A percentile compares a stretch with the other conserved stretches of the same genome.
phyloP scores from a whole-genome alignment of 768 basidiomycete species.

The Panus rudis region DNA sequence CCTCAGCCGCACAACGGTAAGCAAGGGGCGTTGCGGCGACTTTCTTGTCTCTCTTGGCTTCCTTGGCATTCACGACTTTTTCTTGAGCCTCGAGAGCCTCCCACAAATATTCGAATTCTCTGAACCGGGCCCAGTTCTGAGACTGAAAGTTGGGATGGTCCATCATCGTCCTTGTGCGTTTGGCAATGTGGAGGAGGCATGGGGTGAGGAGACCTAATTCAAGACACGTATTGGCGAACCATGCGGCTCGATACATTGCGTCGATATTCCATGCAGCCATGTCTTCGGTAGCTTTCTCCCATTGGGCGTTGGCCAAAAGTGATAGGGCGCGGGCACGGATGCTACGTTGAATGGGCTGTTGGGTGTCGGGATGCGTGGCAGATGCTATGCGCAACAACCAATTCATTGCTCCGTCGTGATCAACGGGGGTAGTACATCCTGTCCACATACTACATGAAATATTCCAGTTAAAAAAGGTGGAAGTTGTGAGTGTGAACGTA shows the following conservation, averaged over 20 bases:
- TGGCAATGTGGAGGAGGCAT: slow-evolving; percentile 5
- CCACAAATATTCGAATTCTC: slow-evolving; percentile 6
- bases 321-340: neutral
- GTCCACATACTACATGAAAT: neutral
- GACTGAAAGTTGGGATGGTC: neutral
- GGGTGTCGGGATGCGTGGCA: neutral
- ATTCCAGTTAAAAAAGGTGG: neutral
- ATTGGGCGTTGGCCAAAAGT: neutral
- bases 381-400: neutral
- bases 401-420: neutral
- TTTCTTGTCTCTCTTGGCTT: slow-evolving; percentile 5
- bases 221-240: slow-evolving; percentile 6
- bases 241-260: slow-evolving; percentile 5
- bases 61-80: slow-evolving; percentile 3
- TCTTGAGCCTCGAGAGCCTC: slow-evolving; percentile 4
- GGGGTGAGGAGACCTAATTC: slow-evolving; percentile 8
- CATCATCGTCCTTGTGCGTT: neutral
- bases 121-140: slow-evolving; percentile 5
- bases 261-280: slow-evolving; percentile 1
- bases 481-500: neutral
- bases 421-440: too few relatives aligned
- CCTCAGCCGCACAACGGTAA: slow-evolving; percentile 14
- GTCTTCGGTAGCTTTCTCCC: neutral
- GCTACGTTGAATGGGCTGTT: neutral
- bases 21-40: slow-evolving; percentile 5